Evolutionary conservation across 805 yeast genomes (phyloP), one percentile per base, ranked within the genome.

Genomic region (Maudiozyma serrabonitensis): DNA sequence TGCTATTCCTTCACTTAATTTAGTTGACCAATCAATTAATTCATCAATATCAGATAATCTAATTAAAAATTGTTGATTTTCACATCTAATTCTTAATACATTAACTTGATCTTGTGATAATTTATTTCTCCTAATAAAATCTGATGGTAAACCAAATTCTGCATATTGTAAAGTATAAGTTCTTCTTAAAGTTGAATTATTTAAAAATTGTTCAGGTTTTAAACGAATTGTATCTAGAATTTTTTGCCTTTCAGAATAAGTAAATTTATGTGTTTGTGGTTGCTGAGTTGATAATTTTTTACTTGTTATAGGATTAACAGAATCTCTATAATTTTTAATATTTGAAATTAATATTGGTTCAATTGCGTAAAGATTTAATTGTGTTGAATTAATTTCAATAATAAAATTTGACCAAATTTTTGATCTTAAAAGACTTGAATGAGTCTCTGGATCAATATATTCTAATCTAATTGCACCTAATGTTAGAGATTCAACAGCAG

Each of bases 141-240:
- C 98, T 2, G 80, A 72, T 0, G 98, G 96, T 12, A 87, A 69
- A 0, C 99, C 99, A 42, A 86, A 68, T 57, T 75, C 80, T 13
- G 91, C 90, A 64, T 82, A 81, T 65, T 93, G 98, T 39, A 91
- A 72, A 1, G 96, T 82, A 65, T 80, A 89, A 0, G 89, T 78
- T 52, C 81, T 73, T 7, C 76, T 56, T 26, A 84, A 62, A 43
- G 63, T 72, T 3, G 55, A 52, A 19, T 65, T 56, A 16, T 65
- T 57, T 13, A 75, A 48, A 35, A 62, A 59, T n/a, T 60, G 56
- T 2, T 52, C 19, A 38, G 50, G 55, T 25, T 58, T 52, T 16
- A 43, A 42, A 26, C 49, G 49, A 6, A 67, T 51, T 38, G 45
- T 50, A 18, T 51, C 39, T 2, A 57, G 18, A 8, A 66, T 56